A percentile compares a stretch with the other conserved stretches of the same genome.
phyloP scores from a whole-genome alignment of 2,329 filamentous ascomycete genomes.

The Fusarium kyushuense region DNA sequence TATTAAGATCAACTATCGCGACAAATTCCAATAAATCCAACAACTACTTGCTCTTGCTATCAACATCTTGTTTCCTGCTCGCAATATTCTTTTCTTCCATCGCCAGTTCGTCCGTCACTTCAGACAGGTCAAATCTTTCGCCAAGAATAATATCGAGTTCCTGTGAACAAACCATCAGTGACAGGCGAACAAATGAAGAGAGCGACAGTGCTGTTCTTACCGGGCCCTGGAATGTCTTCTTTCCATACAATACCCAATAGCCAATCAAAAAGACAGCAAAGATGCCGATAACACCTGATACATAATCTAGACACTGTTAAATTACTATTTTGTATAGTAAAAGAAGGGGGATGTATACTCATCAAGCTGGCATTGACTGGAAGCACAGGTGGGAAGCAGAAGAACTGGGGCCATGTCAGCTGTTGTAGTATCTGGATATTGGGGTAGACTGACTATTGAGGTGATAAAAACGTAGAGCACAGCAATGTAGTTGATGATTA shows the following conservation, averaged over 20 bases:
- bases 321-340: fast-evolving
- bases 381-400: slow-evolving; percentile 36
- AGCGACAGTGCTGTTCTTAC: slow-evolving; percentile 2
- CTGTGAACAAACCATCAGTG: background rate
- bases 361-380: slow-evolving; percentile 36
- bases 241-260: slow-evolving; percentile 34
- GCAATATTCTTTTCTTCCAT: slow-evolving; percentile 30
- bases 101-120: slow-evolving; percentile 27
- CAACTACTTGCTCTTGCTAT: background rate
- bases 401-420: slow-evolving; percentile 26
- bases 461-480: slow-evolving; percentile 40
- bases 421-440: fast-evolving
- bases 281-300: slow-evolving; percentile 54
- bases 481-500: slow-evolving; percentile 28
- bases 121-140: slow-evolving; percentile 13
- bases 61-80: background rate
- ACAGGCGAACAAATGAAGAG: fast-evolving
- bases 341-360: slow-evolving; percentile 2
- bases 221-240: slow-evolving; percentile 37
- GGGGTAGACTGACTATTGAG: slow-evolving; percentile 13
- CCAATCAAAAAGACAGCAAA: slow-evolving; percentile 38
- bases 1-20: background rate
- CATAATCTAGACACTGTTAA: slow-evolving; percentile 49
- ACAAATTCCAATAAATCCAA: background rate
- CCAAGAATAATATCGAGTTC: slow-evolving; percentile 32